Percentiles rank a stretch among this genome's conserved stretches.
phyloP scores from a whole-genome alignment of 371 early-diverging fungal genomes.

The Haplosporangium sp. region DNA sequence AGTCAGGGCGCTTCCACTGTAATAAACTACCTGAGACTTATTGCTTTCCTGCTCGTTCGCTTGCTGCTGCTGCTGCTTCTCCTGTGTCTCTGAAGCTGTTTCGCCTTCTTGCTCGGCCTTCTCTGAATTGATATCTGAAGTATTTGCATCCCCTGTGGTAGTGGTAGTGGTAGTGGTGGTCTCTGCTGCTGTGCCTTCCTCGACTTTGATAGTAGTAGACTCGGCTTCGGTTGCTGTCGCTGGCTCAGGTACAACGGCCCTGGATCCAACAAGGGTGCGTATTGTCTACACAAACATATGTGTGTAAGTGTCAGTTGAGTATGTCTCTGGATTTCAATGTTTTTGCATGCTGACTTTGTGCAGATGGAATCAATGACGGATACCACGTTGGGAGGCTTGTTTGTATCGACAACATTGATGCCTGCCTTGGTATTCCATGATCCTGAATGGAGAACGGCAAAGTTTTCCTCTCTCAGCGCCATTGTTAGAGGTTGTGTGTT shows the following conservation, averaged over 20 bases:
- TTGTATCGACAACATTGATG: constrained; percentile 76
- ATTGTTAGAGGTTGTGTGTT: constrained; percentile 5
- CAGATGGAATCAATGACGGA: constrained; percentile 16
- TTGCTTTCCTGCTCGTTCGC: constrained; percentile 28
- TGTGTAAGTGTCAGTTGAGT: not conserved
- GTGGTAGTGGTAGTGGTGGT: not conserved
- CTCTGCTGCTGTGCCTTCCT: constrained; percentile 2
- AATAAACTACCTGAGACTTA: constrained; percentile 47
- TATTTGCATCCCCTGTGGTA: not conserved
- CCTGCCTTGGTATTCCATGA: constrained; percentile 73
- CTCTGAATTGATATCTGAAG: constrained; percentile 19
- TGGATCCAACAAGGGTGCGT: constrained; percentile 18
- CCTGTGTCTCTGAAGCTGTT: constrained; percentile 6
- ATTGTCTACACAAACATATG: constrained; percentile 5
- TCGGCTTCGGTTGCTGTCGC: constrained; percentile 8
- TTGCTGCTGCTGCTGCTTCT: constrained; percentile 15
- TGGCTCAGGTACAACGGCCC: constrained; percentile 26
- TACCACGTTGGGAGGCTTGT: constrained; percentile 72
- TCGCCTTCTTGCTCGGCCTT: constrained; percentile 24
- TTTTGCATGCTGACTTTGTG: constrained; percentile 27
- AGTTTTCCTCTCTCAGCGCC: constrained; percentile 75
- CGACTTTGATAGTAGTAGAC: constrained; percentile 6
- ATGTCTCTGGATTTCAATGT: no score
- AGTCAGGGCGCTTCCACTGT: constrained; percentile 57
- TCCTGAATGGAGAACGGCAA: constrained; percentile 83